Base-by-base conservation (phyloP, 768 basidiomycete genomes). In the Agaricus sinodeliciosus region DNA sequence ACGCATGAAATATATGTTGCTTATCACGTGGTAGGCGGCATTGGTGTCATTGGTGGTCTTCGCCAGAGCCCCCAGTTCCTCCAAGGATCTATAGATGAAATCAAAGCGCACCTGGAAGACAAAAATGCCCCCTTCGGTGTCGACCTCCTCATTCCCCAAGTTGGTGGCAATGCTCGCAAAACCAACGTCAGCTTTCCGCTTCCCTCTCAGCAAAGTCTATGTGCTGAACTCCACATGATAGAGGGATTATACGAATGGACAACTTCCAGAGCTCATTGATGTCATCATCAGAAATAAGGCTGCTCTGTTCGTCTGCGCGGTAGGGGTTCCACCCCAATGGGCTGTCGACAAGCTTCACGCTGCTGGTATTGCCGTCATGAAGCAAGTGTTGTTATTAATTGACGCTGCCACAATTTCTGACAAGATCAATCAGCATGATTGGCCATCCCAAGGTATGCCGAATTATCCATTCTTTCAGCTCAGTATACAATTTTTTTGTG, bases 1-100 rank as follows among this genome's bases (percentile, higher is more conserved):
- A 25, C 9, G 3, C n/a, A 31, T 19, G 45, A 15, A n/a, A 25
- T 16, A 43, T 22, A 13, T 3, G 22, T 22, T 18, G 16, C 16
- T 48, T 7, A 52, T 40, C 49, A 12, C 36, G 25, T 41, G n/a
- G 8, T 25, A 78, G 80, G 84, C 59, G 89, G 88, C 4, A 83
- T 88, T 58, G 93, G 93, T 18, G 90, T 93, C 60, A 92, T 94
- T 58, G 93, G 91, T 3, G 93, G 92, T 31, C 66, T 88, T 42
- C 77, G 79, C 35, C 85, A 86, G 62, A 86, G 75, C 48, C 88
- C 87, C 18, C 83, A 81, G 59, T 77, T 87, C 60, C 79, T 91
- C 19, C 75, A 80, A 57, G 72, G 76, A 25, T 76, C 74, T 15
- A 87, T 89, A 44, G 74, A 83, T 19, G 86, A 90, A 60, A 67